phyloP scores from a whole-genome alignment of 2,329 filamentous ascomycete species.

The Sordariomycetes sp. region DNA sequence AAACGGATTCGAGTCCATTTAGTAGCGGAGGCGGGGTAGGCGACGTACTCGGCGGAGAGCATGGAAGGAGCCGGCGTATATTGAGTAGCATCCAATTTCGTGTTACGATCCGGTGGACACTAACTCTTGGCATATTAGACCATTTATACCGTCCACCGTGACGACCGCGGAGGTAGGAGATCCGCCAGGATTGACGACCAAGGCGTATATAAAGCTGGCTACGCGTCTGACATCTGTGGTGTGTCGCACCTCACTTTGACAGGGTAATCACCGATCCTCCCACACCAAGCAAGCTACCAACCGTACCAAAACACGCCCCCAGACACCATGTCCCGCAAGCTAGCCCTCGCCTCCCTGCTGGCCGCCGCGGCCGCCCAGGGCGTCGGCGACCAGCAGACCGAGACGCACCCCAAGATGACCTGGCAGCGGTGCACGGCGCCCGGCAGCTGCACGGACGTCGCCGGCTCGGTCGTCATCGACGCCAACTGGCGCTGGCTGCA shows the following conservation, averaged over 20 bases:
- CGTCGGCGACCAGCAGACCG: slow-evolving; percentile 23
- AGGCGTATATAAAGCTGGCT: neutral
- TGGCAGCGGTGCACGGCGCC: slow-evolving; percentile 29
- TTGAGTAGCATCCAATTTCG: neutral
- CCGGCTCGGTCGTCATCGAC: slow-evolving; percentile 35
- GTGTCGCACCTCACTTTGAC: neutral
- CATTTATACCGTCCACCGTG: neutral
- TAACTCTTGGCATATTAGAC: neutral
- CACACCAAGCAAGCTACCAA: neutral
- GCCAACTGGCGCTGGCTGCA: slow-evolving; percentile 46
- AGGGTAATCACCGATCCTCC: neutral
- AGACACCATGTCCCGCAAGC: neutral
- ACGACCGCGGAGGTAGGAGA: neutral
- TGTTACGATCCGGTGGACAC: neutral
- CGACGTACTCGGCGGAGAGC: neutral
- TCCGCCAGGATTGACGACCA: neutral
- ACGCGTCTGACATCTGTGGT: neutral
- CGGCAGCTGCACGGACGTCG: slow-evolving; percentile 26
- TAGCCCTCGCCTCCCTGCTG: slow-evolving; percentile 14
- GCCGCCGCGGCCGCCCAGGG: slow-evolving; percentile 24
- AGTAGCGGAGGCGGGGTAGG: neutral
- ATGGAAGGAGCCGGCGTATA: neutral
- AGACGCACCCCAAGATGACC: slow-evolving; percentile 27
- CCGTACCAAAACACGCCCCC: neutral
- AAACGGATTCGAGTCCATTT: neutral